Percentiles rank a stretch among this genome's conserved stretches.
These are phyloP conservation scores for Penicillium italicum DNA, from an alignment of 2,329 filamentous ascomycete genomes.

Conservation along the genomic window DNA sequence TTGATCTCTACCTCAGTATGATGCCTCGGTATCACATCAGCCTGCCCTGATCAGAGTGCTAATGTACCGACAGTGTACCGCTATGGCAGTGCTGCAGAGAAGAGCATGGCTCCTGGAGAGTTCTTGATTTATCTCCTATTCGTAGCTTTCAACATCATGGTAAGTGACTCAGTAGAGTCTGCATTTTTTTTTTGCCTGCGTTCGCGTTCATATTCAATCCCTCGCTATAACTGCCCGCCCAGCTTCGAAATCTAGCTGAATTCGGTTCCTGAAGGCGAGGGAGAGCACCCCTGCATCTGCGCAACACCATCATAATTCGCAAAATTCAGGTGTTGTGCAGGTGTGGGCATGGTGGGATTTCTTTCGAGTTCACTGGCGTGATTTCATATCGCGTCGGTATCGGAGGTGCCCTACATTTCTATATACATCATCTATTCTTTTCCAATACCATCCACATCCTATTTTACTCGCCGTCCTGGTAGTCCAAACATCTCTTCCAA, in stretches of 20 bases:
- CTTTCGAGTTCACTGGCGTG: constrained; percentile 61
- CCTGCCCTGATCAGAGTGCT: constrained; percentile 25
- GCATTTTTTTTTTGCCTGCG: constrained; percentile 15
- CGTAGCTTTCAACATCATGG: constrained; percentile 66
- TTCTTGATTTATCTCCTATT: constrained; percentile 78
- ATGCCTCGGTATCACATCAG: constrained; percentile 18
- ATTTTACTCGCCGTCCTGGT: constrained; percentile 18
- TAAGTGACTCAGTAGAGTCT: constrained; percentile 54
- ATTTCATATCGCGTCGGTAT: constrained; percentile 58
- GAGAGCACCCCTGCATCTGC: constrained; percentile 68
- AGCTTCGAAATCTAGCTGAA: constrained; percentile 64
- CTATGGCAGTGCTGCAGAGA: constrained; percentile 73
- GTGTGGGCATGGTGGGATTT: constrained; percentile 73
- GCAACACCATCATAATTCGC: constrained; percentile 58
- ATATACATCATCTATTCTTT: constrained; percentile 24
- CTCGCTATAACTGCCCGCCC: constrained; percentile 77
- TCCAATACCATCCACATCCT: constrained; percentile 24
- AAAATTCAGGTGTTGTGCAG: constrained; percentile 56
- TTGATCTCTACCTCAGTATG: constrained; percentile 71
- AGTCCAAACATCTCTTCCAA: constrained; percentile 22
- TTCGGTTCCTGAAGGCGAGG: constrained; percentile 79
- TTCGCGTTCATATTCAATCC: constrained; percentile 36
- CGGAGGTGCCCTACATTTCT: constrained; percentile 64
- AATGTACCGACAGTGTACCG: constrained; percentile 59
- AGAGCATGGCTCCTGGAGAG: constrained; percentile 68